phyloP scores from a whole-genome alignment of 352 stramenopile genomes.

The Phytophthora sp. region DNA sequence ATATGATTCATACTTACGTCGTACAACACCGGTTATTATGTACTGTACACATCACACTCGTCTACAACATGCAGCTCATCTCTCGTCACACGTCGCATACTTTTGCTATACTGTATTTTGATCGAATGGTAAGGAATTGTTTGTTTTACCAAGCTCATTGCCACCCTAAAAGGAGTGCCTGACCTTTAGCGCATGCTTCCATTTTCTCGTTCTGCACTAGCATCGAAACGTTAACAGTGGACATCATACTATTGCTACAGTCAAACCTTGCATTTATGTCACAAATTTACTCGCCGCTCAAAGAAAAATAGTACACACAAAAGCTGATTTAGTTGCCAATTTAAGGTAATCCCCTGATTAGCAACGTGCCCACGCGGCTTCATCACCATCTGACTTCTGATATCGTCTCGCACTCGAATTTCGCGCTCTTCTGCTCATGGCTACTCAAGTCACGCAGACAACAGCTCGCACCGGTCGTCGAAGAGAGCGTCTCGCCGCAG shows the following conservation, averaged over 20 bases:
- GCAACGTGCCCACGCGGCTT: background rate
- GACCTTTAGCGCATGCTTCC: too few species aligned
- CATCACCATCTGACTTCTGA: constrained; percentile 1
- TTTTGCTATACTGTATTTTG: background rate
- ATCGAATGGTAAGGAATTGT: too few species aligned
- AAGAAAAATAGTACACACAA: constrained; percentile 2
- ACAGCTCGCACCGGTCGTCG: background rate
- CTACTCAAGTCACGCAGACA: background rate
- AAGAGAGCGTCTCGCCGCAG: background rate
- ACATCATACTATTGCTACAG: too few species aligned
- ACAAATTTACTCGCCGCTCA: background rate
- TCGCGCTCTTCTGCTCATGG: background rate
- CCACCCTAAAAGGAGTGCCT: too few species aligned
- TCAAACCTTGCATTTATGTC: background rate
- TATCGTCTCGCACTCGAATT: background rate
- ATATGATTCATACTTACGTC: too few species aligned
- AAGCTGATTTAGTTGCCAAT: background rate
- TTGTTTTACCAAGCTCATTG: too few species aligned
- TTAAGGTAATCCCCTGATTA: background rate
- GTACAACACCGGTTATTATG: too few species aligned
- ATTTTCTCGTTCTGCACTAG: too few species aligned
- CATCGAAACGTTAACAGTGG: too few species aligned
- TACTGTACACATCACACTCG: background rate
- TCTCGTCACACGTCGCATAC: background rate
- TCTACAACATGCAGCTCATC: background rate